Evolutionary conservation across 228 moss, liverwort and hornwort genomes (phyloP).

Genomic region (Sphagnum fallax): DNA sequence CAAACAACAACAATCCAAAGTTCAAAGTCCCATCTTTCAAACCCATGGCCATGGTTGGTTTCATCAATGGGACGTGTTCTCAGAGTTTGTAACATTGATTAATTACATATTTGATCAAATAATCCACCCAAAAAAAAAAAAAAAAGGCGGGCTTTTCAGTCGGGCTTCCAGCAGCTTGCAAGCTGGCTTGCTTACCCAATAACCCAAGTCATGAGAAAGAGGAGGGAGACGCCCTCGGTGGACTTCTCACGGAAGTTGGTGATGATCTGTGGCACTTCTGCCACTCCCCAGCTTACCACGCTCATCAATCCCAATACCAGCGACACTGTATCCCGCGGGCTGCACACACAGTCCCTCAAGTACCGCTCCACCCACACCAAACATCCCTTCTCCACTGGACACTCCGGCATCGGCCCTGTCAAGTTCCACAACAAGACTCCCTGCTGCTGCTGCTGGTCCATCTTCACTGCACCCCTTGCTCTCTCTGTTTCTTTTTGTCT

Average conservation of each 20-base stretch:
- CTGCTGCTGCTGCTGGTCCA: too few species aligned
- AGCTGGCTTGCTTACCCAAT: slow-evolving; percentile 33
- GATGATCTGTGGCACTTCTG: slow-evolving; percentile 85
- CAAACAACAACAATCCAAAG: too few species aligned
- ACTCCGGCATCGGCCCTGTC: slow-evolving; percentile 27
- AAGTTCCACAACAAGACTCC: background rate
- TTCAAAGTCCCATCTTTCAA: too few species aligned
- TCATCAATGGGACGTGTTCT: too few species aligned
- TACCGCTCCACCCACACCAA: slow-evolving; percentile 61
- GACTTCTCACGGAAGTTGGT: slow-evolving; percentile 71
- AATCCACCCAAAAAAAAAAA: too few species aligned
- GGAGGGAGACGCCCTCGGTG: slow-evolving; percentile 78
- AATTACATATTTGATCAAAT: too few species aligned
- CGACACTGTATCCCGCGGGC: slow-evolving; percentile 53
- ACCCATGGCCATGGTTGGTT: too few species aligned
- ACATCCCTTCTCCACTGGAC: slow-evolving; percentile 55
- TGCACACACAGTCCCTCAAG: slow-evolving; percentile 82
- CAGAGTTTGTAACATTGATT: too few species aligned
- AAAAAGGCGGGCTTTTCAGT: too few species aligned
- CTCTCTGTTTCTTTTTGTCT: too few species aligned
- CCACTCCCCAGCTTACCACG: slow-evolving; percentile 79
- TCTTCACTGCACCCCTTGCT: too few species aligned
- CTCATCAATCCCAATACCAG: slow-evolving; percentile 61
- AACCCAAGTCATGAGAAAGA: slow-evolving; percentile 80
- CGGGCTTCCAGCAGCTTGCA: too few species aligned